A percentile compares a stretch with the other conserved stretches of the same genome.
phyloP scores from a whole-genome alignment of 208 protist genomes.

The Herpetomonas muscarum region DNA sequence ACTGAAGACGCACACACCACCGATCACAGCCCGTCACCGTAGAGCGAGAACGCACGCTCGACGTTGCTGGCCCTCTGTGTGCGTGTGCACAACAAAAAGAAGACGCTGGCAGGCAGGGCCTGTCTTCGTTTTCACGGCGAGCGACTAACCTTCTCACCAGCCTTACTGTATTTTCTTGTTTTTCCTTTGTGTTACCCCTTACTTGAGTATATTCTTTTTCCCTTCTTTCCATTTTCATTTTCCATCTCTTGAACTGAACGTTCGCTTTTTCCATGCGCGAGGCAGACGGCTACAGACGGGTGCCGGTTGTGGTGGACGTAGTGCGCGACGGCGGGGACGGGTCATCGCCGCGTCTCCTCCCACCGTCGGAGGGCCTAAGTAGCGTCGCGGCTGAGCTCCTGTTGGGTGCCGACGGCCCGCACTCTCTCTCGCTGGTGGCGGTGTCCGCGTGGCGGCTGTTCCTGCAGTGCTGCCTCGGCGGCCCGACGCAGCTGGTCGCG shows the following conservation, averaged over 20 bases:
- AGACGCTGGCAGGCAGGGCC: too few species aligned
- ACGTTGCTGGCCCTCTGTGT: background rate
- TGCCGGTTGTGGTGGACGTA: too few species aligned
- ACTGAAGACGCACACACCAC: background rate
- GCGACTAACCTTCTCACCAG: background rate
- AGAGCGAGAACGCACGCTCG: background rate
- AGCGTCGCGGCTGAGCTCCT: conserved; percentile 17
- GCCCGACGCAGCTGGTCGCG: background rate
- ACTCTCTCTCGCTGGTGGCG: conserved; percentile 15
- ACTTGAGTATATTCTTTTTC: background rate
- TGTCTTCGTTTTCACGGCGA: conserved; percentile 21
- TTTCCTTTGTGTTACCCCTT: conserved; percentile 1
- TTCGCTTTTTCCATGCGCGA: background rate
- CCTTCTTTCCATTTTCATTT: conserved; percentile 8
- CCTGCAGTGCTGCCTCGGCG: background rate
- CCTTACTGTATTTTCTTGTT: conserved; percentile 5
- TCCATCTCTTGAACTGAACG: background rate
- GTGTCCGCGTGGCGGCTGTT: background rate
- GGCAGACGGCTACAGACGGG: too few species aligned
- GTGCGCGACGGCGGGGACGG: too few species aligned
- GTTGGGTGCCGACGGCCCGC: conserved; percentile 22
- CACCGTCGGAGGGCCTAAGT: conserved; percentile 25
- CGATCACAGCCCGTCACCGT: background rate
- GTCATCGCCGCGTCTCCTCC: too few species aligned
- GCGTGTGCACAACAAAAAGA: background rate